Evolutionary conservation across 1,139 yeast genomes (phyloP).

Genomic region (Yamadazyma membranifaciens): DNA sequence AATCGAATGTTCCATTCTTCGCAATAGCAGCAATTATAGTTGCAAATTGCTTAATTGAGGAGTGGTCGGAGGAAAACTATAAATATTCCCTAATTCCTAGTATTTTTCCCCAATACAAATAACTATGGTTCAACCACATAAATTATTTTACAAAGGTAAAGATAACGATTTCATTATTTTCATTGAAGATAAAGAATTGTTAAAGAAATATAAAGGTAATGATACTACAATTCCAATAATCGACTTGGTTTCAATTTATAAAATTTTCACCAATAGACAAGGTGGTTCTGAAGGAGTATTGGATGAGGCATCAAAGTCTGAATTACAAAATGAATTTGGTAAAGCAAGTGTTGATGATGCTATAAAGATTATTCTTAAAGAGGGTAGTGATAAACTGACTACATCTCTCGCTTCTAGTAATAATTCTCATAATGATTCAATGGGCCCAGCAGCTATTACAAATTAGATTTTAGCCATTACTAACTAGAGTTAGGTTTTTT

Average conservation of each 20-base stretch:
- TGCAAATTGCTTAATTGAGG: conserved; percentile 8
- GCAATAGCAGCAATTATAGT: conserved; percentile 7
- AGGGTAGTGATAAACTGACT: conserved; percentile 50
- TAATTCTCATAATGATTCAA: conserved; percentile 36
- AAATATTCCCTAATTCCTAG: conserved; percentile 11
- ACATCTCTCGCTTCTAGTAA: conserved; percentile 19
- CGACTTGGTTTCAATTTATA: conserved; percentile 63
- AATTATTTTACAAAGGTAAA: conserved; percentile 64
- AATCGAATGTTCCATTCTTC: neutral
- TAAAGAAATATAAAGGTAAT: conserved; percentile 49
- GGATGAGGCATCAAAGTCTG: conserved; percentile 70
- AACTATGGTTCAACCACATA: conserved; percentile 30
- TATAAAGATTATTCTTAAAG: conserved; percentile 51
- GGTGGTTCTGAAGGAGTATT: conserved; percentile 74
- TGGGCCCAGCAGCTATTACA: conserved; percentile 29
- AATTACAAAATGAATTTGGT: conserved; percentile 68
- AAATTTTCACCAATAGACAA: conserved; percentile 56
- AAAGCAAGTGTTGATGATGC: conserved; percentile 45
- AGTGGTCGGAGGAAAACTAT: conserved; percentile 5
- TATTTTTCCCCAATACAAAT: neutral
- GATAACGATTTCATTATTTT: conserved; percentile 65
- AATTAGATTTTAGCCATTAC: neutral
- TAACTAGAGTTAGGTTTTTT: neutral
- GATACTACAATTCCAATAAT: conserved; percentile 58
- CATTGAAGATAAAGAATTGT: conserved; percentile 52